Evolutionary conservation across 495 filamentous ascomycete species (phyloP), one percentile per base, ranked within the genome.

Genomic region (Aspergillus nanangensis): DNA sequence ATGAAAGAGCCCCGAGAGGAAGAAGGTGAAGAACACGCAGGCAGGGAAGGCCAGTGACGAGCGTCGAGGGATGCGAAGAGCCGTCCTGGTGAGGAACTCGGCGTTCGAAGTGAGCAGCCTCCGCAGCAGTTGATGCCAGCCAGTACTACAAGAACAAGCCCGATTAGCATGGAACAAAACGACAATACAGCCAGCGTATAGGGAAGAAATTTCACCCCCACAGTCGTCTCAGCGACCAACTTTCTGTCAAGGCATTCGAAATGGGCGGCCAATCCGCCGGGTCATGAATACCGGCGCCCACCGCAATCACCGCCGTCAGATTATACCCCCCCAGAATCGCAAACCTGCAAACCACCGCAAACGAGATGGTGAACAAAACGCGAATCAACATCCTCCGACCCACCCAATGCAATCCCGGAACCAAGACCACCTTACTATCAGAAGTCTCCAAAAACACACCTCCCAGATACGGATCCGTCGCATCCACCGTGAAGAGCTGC

Each of bases 51-150:
- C 40, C 25, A n/a, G 21, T 2, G 1, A 1, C 5, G 47, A 45
- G 5, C 0, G 21, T 14, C 40, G 38, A 2, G 49, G 36, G n/a
- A 55, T 38, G 10, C 49, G 40, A 2, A 56, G 45, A 11, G 42
- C 5, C 3, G 31, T 29, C 11, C 33, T 36, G 21, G 47, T 17
- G 37, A 53, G 27, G 20, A 52, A 56, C 15, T 55, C 44, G 0
- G 50, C 45, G 35, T 48, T 51, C 0, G 52, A 37, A 19, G 41
- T 21, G 10, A 56, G 47, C 1, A 44, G 41, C 7, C 18, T 24
- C 38, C 57, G 57, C 45, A 60, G 48, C 20, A 31, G 41, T 49
- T 60, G 57, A 22, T 60, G 57, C 57, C 57, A 60, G 20, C 44
- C n/a, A 33, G 25, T 31, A 31, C 56, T 58, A 17, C 36, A 1